Conservation (phyloP, 495 filamentous ascomycete species). For the Penicillium turbatum region DNA sequence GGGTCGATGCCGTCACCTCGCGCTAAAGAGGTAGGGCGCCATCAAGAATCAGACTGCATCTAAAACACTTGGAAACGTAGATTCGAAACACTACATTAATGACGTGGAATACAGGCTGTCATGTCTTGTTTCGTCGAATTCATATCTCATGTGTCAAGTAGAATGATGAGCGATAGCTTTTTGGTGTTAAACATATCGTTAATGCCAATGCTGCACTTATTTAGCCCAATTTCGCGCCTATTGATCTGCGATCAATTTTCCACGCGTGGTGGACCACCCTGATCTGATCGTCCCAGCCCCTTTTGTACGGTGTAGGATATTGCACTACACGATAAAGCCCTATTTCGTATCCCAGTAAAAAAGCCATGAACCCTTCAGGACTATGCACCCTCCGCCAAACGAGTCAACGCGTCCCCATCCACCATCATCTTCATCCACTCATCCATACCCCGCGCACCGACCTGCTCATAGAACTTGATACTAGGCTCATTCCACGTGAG, state of each 20-base stretch:
- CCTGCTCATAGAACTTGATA: constrained; percentile 75
- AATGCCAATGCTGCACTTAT: not conserved
- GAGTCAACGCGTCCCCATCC: constrained; percentile 63
- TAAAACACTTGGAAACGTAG: not conserved
- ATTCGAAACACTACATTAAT: not conserved
- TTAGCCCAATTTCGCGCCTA: not conserved
- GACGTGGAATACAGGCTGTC: not conserved
- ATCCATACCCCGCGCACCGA: constrained; percentile 76
- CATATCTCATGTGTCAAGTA: not conserved
- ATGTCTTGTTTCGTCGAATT: not conserved
- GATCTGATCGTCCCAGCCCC: not conserved
- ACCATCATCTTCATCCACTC: constrained; percentile 94
- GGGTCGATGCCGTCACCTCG: constrained; percentile 9
- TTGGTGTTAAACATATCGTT: too few species aligned
- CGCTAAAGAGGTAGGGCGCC: constrained; percentile 3
- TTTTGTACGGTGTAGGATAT: not conserved
- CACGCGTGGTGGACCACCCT: not conserved
- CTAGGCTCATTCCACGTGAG: constrained; percentile 86
- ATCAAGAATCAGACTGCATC: not conserved
- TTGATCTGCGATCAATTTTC: not conserved
- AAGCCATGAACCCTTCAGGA: not conserved
- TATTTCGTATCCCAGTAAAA: not conserved
- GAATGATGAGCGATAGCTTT: not conserved
- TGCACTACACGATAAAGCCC: not conserved
- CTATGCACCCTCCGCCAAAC: constrained; percentile 44